phyloP scores from a whole-genome alignment of 2,329 filamentous ascomycete genomes.

The Cadophora sp. region DNA sequence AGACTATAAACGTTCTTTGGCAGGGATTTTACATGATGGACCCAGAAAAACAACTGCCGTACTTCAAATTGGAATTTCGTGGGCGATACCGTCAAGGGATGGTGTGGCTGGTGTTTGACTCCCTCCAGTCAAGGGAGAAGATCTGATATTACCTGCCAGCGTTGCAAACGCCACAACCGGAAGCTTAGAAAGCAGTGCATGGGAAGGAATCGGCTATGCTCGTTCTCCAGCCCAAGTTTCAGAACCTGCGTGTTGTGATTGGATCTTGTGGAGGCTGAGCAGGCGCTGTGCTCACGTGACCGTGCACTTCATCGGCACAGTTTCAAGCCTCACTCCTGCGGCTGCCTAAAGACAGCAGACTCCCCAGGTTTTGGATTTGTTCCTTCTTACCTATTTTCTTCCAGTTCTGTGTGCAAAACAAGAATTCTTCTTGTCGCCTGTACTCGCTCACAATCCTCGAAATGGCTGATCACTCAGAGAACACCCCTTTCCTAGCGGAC shows the following conservation, averaged over 20 bases:
- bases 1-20: no score
- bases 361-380: neutral
- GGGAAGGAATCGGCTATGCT: neutral
- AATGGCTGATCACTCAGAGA: conserved; percentile 11
- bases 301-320: conserved; percentile 10
- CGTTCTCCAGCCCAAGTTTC: neutral
- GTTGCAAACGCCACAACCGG: neutral
- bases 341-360: neutral
- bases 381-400: neutral
- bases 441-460: no score
- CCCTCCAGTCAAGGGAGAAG: no score
- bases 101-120: no score
- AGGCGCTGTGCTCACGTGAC: neutral
- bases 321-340: neutral
- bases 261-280: conserved; percentile 10
- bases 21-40: no score
- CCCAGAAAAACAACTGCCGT: no score
- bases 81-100: no score
- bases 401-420: neutral
- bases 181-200: neutral
- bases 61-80: no score
- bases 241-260: neutral
- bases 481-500: conserved; percentile 4
- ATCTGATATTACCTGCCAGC: neutral
- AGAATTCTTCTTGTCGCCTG: no score